Conservation (phyloP, 2,329 filamentous ascomycete species). For the Verticillium longisporum region DNA sequence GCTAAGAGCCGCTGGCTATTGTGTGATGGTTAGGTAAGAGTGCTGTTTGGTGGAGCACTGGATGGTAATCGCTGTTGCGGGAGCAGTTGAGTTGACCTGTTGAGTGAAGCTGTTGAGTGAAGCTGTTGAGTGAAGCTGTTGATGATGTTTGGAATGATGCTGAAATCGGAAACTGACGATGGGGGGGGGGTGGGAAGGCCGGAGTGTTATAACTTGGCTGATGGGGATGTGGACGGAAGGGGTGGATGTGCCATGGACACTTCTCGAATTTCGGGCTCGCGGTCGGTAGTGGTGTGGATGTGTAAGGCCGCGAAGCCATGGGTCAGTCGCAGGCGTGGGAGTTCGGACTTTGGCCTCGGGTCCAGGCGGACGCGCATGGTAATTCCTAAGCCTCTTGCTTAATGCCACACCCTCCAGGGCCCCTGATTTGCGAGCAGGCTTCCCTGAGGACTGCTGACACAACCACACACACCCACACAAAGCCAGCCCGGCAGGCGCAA, state of each 20-base stretch:
- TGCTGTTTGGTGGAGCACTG: background rate
- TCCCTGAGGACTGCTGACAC: background rate
- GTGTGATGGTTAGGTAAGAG: background rate
- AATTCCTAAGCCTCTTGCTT: background rate
- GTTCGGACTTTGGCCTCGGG: constrained; percentile 3
- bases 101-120: too few species aligned
- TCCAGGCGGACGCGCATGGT: background rate
- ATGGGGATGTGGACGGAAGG: constrained; percentile 11
- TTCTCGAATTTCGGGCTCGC: background rate
- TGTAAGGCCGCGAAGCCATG: background rate
- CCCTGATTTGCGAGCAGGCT: background rate
- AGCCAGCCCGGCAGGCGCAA: background rate
- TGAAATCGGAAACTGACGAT: background rate
- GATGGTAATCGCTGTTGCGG: background rate
- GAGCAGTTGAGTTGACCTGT: background rate
- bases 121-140: background rate
- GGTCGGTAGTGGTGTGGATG: constrained; percentile 1
- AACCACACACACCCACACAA: background rate
- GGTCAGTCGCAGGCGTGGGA: background rate
- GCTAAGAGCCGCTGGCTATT: background rate
- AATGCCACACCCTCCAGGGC: background rate
- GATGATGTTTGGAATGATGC: background rate
- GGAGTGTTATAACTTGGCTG: background rate
- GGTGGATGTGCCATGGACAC: constrained; percentile 16
- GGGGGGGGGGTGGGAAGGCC: background rate